Evolutionary conservation across 2,329 filamentous ascomycete species (phyloP).

Genomic region (Aspergillus spinulosporus): DNA sequence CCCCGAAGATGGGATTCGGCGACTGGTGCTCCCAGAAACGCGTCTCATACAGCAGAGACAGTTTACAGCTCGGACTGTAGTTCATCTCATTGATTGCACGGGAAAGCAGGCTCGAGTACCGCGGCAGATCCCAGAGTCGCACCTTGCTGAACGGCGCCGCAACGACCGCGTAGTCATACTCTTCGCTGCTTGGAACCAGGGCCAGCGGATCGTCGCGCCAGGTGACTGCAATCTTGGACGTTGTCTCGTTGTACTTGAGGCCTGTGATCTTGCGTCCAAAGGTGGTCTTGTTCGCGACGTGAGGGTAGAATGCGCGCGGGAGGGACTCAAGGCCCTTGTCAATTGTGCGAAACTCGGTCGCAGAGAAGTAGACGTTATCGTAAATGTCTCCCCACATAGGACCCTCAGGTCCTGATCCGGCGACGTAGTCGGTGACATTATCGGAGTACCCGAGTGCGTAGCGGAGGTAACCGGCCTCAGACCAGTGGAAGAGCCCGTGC

Average conservation of each 20-base stretch:
- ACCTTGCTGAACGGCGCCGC: conserved; percentile 65
- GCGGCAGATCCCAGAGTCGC: conserved; percentile 61
- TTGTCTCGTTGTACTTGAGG: conserved; percentile 54
- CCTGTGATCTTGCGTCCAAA: conserved; percentile 60
- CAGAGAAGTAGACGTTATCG: conserved; percentile 61
- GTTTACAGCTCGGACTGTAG: conserved; percentile 55
- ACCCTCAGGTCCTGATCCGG: conserved; percentile 42
- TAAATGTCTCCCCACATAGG: conserved; percentile 55
- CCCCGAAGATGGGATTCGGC: conserved; percentile 60
- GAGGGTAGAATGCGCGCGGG: conserved; percentile 62
- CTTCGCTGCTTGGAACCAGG: conserved; percentile 47
- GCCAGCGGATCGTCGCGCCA: conserved; percentile 51
- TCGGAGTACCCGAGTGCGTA: conserved; percentile 57
- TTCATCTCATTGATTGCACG: conserved; percentile 53
- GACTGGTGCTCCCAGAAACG: conserved; percentile 60
- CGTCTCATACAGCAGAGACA: conserved; percentile 67
- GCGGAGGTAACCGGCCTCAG: conserved; percentile 63
- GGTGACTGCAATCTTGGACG: conserved; percentile 57
- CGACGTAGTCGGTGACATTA: conserved; percentile 58
- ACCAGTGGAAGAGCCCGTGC: conserved; percentile 62
- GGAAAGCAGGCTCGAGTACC: conserved; percentile 52
- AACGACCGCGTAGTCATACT: conserved; percentile 68
- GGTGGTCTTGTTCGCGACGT: conserved; percentile 58
- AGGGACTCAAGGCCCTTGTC: conserved; percentile 62
- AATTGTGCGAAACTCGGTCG: conserved; percentile 64